Evolutionary conservation across 495 filamentous ascomycete species (phyloP), one percentile per base, ranked within the genome.

Genomic region (Collariella sp.): DNA sequence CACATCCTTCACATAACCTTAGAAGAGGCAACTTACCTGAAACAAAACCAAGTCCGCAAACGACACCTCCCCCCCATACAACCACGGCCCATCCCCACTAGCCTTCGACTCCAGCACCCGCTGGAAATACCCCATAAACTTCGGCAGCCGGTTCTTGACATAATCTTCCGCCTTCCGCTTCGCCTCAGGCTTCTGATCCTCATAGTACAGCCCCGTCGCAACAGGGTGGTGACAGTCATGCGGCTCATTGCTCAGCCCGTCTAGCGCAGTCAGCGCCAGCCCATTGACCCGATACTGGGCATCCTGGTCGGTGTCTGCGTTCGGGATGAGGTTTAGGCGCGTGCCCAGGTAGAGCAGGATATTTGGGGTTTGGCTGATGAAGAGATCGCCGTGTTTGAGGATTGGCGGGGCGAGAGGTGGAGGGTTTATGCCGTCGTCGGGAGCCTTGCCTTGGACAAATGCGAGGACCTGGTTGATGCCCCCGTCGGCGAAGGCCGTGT

Each of bases 151-250:
- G n/a, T 62, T 75, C 46, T 73, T 64, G 5, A 79, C 66, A 38
- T 79, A 82, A 55, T 84, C 75, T 49, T 68, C 62, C 6, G 75
- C 64, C 56, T 68, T 74, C 31, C 70, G 65, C 59, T 75, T 65
- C 31, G 78, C 71, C 60, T 84, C 83, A 1, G 66, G 69, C 59
- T 82, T 84, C 68, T 88, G 83, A 26, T 86, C 81, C 54, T 86
- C 83, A 56, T 86, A 88, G 55, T 83, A 85, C 24, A 76, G 57
- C 5, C 58, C 57, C 0, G 62, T 55, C 0, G 77, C 72, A 15
- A 87, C 72, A 0, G 84, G 84, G 56, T 88, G 84, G 55, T 88
- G 84, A 40, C 72, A 75, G 55, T 87, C 81, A 57, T 88, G 84
- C 15, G 74, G 71, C 62, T 88, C 84, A 54, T 85, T 80, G 55